These are phyloP conservation scores for Phoma sp. DNA, from an alignment of 2,329 filamentous ascomycete species.

Conservation along the genomic window DNA sequence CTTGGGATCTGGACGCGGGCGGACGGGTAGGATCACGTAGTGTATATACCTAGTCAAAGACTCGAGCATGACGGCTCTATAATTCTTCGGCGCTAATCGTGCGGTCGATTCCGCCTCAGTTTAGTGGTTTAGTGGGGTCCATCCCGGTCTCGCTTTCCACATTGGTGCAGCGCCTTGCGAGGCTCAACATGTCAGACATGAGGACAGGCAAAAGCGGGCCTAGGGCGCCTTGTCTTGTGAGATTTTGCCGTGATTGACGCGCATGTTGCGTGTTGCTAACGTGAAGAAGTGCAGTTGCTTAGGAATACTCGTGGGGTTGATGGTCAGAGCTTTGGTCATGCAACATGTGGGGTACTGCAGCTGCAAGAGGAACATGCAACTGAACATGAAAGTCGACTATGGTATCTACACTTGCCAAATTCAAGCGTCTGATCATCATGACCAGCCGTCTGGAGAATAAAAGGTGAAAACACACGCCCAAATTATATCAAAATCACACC, in stretches of 20 bases:
- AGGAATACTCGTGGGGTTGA: constrained; percentile 25
- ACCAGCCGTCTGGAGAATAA: background rate
- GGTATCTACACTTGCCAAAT: constrained; percentile 3
- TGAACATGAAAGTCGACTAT: background rate
- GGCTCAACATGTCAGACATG: constrained; percentile 9
- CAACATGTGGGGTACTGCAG: constrained; percentile 8
- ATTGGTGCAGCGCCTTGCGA: constrained; percentile 25
- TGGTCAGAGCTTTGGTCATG: constrained; percentile 23
- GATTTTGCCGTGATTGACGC: constrained; percentile 14
- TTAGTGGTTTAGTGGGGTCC: constrained; percentile 26
- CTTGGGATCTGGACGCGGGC: constrained; percentile 16
- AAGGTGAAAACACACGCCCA: background rate
- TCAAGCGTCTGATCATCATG: background rate
- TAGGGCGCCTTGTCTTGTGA: background rate
- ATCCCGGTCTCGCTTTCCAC: constrained; percentile 30
- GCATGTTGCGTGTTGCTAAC: constrained; percentile 21
- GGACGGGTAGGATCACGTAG: constrained; percentile 21
- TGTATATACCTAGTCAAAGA: constrained; percentile 29
- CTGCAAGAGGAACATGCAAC: background rate
- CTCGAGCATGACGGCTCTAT: constrained; percentile 37
- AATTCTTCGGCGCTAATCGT: constrained; percentile 38
- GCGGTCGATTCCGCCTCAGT: constrained; percentile 27
- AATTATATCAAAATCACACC: background rate
- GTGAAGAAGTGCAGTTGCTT: constrained; percentile 21
- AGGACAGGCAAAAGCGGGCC: constrained; percentile 3